Percentiles rank a stretch among this genome's conserved stretches.
These are phyloP conservation scores for Scutellaria minor DNA, from an alignment of 257 asterid genomes.

Conservation along the genomic window DNA sequence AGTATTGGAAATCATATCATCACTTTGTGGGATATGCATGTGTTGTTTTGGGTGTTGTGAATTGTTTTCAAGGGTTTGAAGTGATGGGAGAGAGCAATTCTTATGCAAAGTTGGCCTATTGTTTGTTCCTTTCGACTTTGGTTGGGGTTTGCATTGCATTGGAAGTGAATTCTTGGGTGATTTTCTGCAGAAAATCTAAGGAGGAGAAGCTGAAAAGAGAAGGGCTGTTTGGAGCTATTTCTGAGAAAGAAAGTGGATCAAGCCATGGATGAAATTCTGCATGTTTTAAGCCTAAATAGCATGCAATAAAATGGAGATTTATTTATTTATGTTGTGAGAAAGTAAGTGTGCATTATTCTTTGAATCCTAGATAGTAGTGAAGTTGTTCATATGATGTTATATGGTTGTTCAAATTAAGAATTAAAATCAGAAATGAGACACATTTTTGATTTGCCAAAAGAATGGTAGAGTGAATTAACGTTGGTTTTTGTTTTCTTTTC, in stretches of 20 bases:
- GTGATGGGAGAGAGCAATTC: constrained; percentile 67
- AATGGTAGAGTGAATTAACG: too few relatives aligned
- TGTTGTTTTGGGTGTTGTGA: constrained; percentile 76
- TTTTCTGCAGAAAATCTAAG: constrained; percentile 81
- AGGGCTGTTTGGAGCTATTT: constrained; percentile 62
- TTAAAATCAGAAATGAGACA: too few relatives aligned
- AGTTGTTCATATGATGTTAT: neutral
- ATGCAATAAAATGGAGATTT: neutral
- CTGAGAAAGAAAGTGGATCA: constrained; percentile 64
- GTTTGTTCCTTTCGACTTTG: constrained; percentile 71
- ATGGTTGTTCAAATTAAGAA: too few relatives aligned
- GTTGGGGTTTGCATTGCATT: constrained; percentile 71
- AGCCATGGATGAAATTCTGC: constrained; percentile 40
- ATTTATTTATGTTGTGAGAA: neutral
- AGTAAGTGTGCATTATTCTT: constrained; percentile 12
- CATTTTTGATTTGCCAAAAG: too few relatives aligned
- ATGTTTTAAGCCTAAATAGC: neutral
- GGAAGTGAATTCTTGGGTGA: constrained; percentile 94
- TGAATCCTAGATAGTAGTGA: neutral
- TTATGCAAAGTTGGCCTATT: constrained; percentile 59
- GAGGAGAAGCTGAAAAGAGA: constrained; percentile 86
- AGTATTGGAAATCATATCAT: constrained; percentile 94
- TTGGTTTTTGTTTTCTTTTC: too few relatives aligned
- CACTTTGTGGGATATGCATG: constrained; percentile 94
- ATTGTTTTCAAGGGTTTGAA: constrained; percentile 85